Evolutionary conservation across 2,329 filamentous ascomycete species (phyloP), one percentile per base, ranked within the genome.

Genomic region (Paracamarosporium sp.): DNA sequence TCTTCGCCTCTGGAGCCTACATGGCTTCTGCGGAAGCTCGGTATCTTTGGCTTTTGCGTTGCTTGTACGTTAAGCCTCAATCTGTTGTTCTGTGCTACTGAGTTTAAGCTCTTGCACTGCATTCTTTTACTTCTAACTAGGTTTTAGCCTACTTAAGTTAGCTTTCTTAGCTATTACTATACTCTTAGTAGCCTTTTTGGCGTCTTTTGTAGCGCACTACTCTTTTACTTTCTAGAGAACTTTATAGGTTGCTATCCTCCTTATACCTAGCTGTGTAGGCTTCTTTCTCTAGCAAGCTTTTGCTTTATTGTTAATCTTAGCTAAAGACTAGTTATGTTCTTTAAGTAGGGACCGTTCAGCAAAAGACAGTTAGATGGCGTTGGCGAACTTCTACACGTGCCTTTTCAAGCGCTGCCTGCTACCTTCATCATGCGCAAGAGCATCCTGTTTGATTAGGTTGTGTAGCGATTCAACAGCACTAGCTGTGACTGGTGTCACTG

Each of bases 261-360:
- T 63, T 47, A 45, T 63, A n/a, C 61, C 66, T 55, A 69, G 51
- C 35, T 71, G 50, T 28, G 46, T 25, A 43, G 68, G 63, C 56
- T 61, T 68, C 22, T 65, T 68, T 30, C 56, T 59, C 51, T 62
- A 54, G 41, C 64, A 58, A 52, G 45, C 53, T 60, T 70, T 72
- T 33, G 62, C 59, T 66, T 71, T 61, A 56, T 71, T 69, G 56
- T 71, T 68, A 15, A 69, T 66, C 50, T 47, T 63, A 15, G 51
- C 44, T 31, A 75, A 63, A 59, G 69, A 64, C 50, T 57, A 46
- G 53, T 63, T 71, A 40, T 65, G 57, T 27, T 74, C 61, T 51
- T 70, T 48, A 22, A 61, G 61, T 22, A 75, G 62, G 50, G 63
- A 54, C 55, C 41, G 13, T 44, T 67, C 33, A 20, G 65, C 57